Percentiles rank a stretch among this genome's conserved stretches.
Conservation (phyloP, 1,139 yeast species). For the Pichia sp. region DNA sequence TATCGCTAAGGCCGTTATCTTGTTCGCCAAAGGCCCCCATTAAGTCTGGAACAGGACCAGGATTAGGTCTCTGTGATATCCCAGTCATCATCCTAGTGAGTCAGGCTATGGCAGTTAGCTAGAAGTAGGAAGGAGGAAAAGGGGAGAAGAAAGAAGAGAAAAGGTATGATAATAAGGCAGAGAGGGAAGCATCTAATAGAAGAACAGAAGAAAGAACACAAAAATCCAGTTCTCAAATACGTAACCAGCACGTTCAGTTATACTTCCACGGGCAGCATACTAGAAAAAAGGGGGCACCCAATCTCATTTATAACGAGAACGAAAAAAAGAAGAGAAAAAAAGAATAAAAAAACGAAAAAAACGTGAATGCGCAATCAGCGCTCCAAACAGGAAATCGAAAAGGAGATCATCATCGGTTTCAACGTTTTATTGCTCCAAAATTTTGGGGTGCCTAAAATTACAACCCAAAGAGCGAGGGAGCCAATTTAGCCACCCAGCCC, state of each 20-base stretch:
- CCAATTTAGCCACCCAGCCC: conserved; percentile 1
- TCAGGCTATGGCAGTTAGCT: not conserved
- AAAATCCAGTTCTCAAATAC: not conserved
- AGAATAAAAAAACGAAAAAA: not conserved
- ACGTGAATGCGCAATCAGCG: not conserved
- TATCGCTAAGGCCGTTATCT: not conserved
- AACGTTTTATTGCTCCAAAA: not conserved
- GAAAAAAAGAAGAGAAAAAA: not conserved
- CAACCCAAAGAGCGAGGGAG: not conserved
- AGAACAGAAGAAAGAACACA: no score
- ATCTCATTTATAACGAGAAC: not conserved
- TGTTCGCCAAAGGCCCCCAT: not conserved
- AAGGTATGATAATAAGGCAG: no score
- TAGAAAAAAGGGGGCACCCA: not conserved
- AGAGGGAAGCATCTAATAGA: no score
- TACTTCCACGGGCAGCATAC: not conserved
- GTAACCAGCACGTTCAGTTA: not conserved
- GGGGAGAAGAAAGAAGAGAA: not conserved
- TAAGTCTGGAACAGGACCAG: not conserved
- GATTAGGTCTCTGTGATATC: not conserved
- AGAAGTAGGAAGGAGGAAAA: not conserved
- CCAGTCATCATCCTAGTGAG: not conserved
- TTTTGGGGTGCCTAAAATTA: not conserved
- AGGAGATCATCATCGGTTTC: not conserved
- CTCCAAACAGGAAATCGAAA: not conserved